Evolutionary conservation across 306 rosid species (phyloP), one percentile per base, ranked within the genome.

Genomic region (Geum urbanum): DNA sequence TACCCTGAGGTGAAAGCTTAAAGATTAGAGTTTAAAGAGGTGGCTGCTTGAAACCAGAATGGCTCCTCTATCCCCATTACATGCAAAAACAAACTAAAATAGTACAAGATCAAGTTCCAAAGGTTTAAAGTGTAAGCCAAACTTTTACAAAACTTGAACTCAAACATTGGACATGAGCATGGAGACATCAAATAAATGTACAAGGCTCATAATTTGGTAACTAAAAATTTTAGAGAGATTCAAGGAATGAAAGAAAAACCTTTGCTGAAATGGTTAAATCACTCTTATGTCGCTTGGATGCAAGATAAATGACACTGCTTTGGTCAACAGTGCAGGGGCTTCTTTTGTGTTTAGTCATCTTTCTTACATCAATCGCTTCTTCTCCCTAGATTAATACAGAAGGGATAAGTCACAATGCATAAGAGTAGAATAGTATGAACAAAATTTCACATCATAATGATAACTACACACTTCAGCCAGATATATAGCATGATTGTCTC

Each of bases 241-340:
- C 2, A n/a, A 32, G 71, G 69, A 24, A 45, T 78, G 57, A 60
- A 68, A 22, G 35, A 54, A 27, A 77, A 80, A 92, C 98, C 98
- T 92, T 92, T 10, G 95, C 32, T 57, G 86, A 81, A 75, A 87
- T 79, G 4, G 95, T 79, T 74, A 94, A 81, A 83, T 87, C 96
- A 48, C 92, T 74, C 85, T 94, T 94, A 47, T 86, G 97, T 71
- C 96, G 86, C 81, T 94, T 94, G n/a, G 97, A 72, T 57, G 92
- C 86, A 82, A 89, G 84, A 51, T 94, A 84, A 45, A 85, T 63
- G 74, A 81, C 82, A 43, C 67, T 83, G 82, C 81, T 83, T 81
- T 88, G 90, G 63, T 92, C 98, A 56, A 88, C 89, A 74, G 96
- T 79, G 83, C 96, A 90, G 15, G 86, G 86, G 78, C 83, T 81